Evolutionary conservation across 2,329 filamentous ascomycete genomes (phyloP).

Genomic region (Magnaporthales sp.): DNA sequence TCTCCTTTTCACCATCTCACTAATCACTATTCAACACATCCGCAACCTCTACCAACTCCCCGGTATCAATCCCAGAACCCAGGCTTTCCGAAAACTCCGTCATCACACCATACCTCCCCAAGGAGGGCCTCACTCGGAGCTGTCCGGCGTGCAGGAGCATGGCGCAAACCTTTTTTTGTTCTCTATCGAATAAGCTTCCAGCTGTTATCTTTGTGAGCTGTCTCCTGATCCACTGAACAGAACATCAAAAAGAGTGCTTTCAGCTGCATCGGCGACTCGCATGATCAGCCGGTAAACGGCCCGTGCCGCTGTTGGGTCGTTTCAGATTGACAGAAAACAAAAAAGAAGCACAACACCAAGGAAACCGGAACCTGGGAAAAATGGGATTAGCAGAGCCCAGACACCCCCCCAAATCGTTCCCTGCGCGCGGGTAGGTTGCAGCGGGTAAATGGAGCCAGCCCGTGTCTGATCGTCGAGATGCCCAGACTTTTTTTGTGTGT

Average conservation of each 20-base stretch:
- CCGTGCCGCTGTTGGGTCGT: not conserved
- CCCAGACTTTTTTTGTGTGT: not conserved
- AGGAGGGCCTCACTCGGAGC: not conserved
- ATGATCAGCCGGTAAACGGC: not conserved
- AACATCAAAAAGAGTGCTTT: not conserved
- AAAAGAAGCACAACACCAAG: too few species aligned
- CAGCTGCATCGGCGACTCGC: not conserved
- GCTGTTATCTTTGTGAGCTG: not conserved
- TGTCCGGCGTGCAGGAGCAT: not conserved
- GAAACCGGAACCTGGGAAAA: not conserved
- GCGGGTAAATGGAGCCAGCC: not conserved
- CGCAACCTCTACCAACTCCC: not conserved
- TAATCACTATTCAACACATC: not conserved
- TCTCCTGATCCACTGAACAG: not conserved
- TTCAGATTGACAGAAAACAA: not conserved
- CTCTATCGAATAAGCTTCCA: not conserved
- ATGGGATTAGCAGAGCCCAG: too few species aligned
- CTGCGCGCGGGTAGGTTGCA: not conserved
- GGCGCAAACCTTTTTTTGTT: not conserved
- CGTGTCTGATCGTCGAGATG: not conserved
- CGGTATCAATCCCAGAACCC: not conserved
- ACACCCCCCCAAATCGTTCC: not conserved
- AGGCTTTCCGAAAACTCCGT: not conserved
- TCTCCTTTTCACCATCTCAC: not conserved
- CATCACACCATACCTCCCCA: not conserved